phyloP scores from a whole-genome alignment of 352 stramenopile species.

The Elongisporangium anandrum region DNA sequence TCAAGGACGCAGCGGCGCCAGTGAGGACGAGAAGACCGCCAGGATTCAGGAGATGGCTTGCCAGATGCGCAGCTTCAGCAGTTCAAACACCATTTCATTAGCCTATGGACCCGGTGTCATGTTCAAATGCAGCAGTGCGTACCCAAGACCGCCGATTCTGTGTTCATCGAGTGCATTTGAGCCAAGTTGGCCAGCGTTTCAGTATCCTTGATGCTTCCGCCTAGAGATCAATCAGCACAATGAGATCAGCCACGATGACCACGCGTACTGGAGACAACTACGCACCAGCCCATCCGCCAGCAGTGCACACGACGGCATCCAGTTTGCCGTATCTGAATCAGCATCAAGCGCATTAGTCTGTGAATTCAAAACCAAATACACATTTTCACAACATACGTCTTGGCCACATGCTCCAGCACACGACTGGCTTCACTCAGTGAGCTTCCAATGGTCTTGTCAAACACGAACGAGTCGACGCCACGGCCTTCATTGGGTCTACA shows the following conservation, averaged over 20 bases:
- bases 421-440: slow-evolving; percentile 45
- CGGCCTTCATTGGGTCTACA: slow-evolving; percentile 50
- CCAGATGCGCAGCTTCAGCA: slow-evolving; percentile 69
- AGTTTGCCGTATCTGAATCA: slow-evolving; percentile 40
- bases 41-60: slow-evolving; percentile 52
- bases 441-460: slow-evolving; percentile 26
- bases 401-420: slow-evolving; percentile 49
- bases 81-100: neutral
- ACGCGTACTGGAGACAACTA: too few relatives aligned
- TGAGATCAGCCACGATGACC: slow-evolving; percentile 1
- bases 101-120: neutral
- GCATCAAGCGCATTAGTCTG: slow-evolving; percentile 5
- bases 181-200: slow-evolving; percentile 59
- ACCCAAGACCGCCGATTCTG: slow-evolving; percentile 74
- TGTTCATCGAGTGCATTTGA: slow-evolving; percentile 78
- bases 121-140: slow-evolving; percentile 1
- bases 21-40: slow-evolving; percentile 80
- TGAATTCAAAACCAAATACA: neutral
- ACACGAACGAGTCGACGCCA: slow-evolving; percentile 39
- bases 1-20: slow-evolving; percentile 71
- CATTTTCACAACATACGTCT: slow-evolving; percentile 18
- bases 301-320: slow-evolving; percentile 76
- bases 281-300: slow-evolving; percentile 67
- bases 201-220: slow-evolving; percentile 61
- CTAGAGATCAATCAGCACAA: slow-evolving; percentile 10